Base-by-base conservation (phyloP, 331 rosid species). In the Rosa hybrid region DNA sequence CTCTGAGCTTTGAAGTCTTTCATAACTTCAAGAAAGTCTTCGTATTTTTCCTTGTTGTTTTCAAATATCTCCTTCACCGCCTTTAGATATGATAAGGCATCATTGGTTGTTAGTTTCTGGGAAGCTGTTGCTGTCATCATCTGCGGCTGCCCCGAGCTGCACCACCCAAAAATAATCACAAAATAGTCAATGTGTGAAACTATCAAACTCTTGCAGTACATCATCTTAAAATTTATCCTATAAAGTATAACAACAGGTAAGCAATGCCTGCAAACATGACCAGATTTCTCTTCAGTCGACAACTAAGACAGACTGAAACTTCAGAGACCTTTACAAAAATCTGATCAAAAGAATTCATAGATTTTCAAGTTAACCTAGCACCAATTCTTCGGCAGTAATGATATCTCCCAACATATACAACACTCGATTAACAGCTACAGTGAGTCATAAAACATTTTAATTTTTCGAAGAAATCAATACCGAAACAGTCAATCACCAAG, bases 1-100 rank as follows among this genome's bases (percentile, higher is more conserved):
- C 99, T 93, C 82, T 90, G 96, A 67, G 98, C 97, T 86, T 96
- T 96, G 82, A 96, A 96, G 83, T 96, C 98, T 84, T 96, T 96
- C 99, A 96, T 96, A 51, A 96, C 99, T 86, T 96, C 98, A 68
- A 96, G 91, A 86, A 96, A 96, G 63, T 91, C 98, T 38, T 96
- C 99, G 44, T 96, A 96, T 56, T 96, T 90, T 18, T 90, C 97
- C 87, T 86, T 89, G 62, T 93, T 89, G 86, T 96, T 97, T 73
- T 92, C 97, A 91, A 96, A 96, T 74, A 93, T 96, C 84, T 93
- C 98, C 92, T 96, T 96, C 57, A 96, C 98, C 2, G 97, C 98
- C 87, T 96, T 91, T 68, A 96, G 98, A 86, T 96, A 96, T 0
- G 92, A 82, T 45, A 96, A 86, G 80, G 99, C 99, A 68, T 96